These are phyloP conservation scores for Elymus sibiricus DNA, from an alignment of 176 grass and related monocot genomes.

Conservation along the genomic window DNA sequence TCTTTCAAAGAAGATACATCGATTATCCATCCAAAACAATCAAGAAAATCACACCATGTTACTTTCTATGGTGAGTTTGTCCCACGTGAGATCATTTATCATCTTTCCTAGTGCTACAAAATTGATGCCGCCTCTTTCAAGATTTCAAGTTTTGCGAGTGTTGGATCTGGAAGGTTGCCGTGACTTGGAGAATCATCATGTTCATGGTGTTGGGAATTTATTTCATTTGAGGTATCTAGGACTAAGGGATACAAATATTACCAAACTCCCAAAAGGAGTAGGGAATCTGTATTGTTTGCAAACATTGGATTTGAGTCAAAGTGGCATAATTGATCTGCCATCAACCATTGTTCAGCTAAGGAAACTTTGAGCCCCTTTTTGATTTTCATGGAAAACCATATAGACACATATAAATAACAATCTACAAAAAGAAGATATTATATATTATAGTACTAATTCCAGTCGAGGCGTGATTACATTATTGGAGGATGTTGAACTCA, in stretches of 20 bases:
- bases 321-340: not conserved
- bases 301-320: not conserved
- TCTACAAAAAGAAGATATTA: too few relatives aligned
- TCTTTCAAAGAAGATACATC: not conserved
- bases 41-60: not conserved
- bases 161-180: constrained; percentile 23
- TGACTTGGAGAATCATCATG: not conserved
- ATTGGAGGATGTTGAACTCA: too few relatives aligned
- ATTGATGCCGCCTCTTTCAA: not conserved
- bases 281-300: constrained; percentile 1
- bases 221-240: constrained; percentile 8
- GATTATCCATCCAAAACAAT: not conserved
- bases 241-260: constrained; percentile 8
- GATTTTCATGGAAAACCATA: too few relatives aligned
- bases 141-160: not conserved
- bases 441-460: too few relatives aligned
- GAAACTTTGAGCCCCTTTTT: not conserved
- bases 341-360: not conserved
- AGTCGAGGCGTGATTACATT: too few relatives aligned
- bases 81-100: constrained; percentile 10
- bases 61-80: not conserved
- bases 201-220: not conserved
- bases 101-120: not conserved
- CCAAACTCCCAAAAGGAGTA: not conserved
- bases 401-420: too few relatives aligned